Conservation (phyloP, 2,329 filamentous ascomycete species). For the Ophiobolus disseminans region DNA sequence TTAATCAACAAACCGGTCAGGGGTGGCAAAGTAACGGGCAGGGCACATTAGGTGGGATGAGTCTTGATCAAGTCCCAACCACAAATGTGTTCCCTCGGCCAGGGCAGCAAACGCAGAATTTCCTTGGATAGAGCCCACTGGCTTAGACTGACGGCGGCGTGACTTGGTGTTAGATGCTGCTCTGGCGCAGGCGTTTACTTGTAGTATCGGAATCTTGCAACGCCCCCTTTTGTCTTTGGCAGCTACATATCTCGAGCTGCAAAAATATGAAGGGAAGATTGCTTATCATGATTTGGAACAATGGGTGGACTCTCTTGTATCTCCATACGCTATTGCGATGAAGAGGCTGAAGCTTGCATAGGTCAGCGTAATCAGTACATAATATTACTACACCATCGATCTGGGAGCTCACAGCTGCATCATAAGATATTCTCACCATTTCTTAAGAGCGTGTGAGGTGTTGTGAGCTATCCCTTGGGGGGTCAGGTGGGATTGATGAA, state of each 20-base stretch:
- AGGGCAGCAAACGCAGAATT: conserved; percentile 51
- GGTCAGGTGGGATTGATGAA: too few relatives aligned
- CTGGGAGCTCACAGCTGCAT: too few relatives aligned
- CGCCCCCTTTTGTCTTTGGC: background rate
- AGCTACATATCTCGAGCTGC: conserved; percentile 1
- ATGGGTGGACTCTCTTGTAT: conserved; percentile 1
- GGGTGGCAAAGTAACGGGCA: conserved; percentile 84
- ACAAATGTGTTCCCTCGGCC: conserved; percentile 87
- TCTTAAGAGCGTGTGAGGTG: too few relatives aligned
- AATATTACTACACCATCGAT: conserved; percentile 2
- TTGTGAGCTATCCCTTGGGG: too few relatives aligned
- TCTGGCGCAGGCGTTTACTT: background rate
- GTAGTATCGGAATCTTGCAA: too few relatives aligned
- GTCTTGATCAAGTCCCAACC: conserved; percentile 78
- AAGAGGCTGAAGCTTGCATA: background rate
- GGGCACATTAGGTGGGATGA: conserved; percentile 76
- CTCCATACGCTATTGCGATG: conserved; percentile 1
- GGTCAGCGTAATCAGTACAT: background rate
- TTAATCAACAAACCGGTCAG: conserved; percentile 85
- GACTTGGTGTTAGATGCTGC: background rate
- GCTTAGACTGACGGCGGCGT: background rate
- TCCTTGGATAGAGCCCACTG: conserved; percentile 28
- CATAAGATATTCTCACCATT: too few relatives aligned
- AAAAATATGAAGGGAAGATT: background rate
- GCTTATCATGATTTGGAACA: background rate